Evolutionary conservation across 1,284 basidiomycete species (phyloP), one percentile per base, ranked within the genome.

Genomic region (Apiotrichum porosum): DNA sequence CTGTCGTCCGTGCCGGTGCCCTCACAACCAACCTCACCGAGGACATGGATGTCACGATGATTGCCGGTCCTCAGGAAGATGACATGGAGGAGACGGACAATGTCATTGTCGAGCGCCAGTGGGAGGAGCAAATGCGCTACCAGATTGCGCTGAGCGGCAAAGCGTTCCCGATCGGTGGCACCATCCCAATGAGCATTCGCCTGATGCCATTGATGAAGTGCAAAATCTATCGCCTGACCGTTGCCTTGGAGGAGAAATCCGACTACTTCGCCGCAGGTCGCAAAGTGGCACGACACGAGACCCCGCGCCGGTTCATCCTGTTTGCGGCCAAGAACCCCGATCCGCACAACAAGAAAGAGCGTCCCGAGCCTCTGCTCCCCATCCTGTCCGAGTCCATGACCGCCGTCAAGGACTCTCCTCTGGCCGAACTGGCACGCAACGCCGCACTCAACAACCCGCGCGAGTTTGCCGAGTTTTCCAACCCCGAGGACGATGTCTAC

Each of bases 31-130:
- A 88, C 59, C 72, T 94, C 42, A 76, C 78, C 1, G 81, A 87
- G 8, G 74, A 80, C 31, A 79, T 83, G 35, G 87, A 93, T 42
- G 84, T 97, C 14, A 78, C 78, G 0, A 80, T 95, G 38, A 81
- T 97, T 26, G 80, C 85, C 18, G 81, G 79, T 40, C 90, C 89
- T 0, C 80, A 79, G 14, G 85, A 87, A 50, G 87, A 88, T 52
- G 85, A 86, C 66, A 74, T 64, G 71, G 89, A 93, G 62, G 86
- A 86, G 54, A 81, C 78, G 4, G 88, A 88, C 63, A 77, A 84
- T 59, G 84, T 97, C 52, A 80, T 92, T 41, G 83, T 97, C 13
- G 88, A 95, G 67, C 78, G 90, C 21, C 83, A 86, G 60, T 98
- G 93, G 93, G 93, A 97, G 52, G 80, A 84, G 51, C 86, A 95